phyloP scores from a whole-genome alignment of 1,284 basidiomycete genomes.

The Ceratobasidium sp. region DNA sequence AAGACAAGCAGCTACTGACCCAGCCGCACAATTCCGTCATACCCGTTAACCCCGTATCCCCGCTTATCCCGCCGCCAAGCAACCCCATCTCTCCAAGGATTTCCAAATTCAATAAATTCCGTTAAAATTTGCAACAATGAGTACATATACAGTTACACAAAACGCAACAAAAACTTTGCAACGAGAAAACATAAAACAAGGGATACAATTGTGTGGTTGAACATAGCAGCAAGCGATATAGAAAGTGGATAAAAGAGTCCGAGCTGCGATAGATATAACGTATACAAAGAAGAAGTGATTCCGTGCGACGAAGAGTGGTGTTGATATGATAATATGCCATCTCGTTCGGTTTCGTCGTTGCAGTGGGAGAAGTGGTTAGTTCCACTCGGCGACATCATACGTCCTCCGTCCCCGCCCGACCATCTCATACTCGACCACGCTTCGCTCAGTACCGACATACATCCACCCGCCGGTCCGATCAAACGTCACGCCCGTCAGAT shows the following conservation, averaged over 20 bases:
- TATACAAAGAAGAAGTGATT: not conserved
- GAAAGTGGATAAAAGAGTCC: not conserved
- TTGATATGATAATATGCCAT: not conserved
- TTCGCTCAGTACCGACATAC: constrained; percentile 74
- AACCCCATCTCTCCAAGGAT: no score
- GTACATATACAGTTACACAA: constrained; percentile 13
- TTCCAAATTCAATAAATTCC: no score
- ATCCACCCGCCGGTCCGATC: constrained; percentile 75
- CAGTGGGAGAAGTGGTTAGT: not conserved
- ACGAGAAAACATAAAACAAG: not conserved
- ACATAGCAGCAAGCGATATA: constrained; percentile 12
- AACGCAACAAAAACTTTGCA: not conserved
- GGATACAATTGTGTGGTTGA: not conserved
- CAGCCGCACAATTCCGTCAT: no score
- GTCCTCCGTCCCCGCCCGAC: constrained; percentile 58
- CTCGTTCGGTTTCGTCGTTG: no score
- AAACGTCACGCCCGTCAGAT: constrained; percentile 80
- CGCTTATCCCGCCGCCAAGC: no score
- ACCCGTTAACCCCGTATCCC: no score
- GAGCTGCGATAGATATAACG: not conserved
- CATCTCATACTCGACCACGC: constrained; percentile 75
- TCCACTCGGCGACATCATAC: constrained; percentile 57
- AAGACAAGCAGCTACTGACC: no score
- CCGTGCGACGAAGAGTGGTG: not conserved
- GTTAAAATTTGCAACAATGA: not conserved